These are phyloP conservation scores for Hibiscus tridactylites DNA, from an alignment of 345 rosid genomes.

Conservation along the genomic window DNA sequence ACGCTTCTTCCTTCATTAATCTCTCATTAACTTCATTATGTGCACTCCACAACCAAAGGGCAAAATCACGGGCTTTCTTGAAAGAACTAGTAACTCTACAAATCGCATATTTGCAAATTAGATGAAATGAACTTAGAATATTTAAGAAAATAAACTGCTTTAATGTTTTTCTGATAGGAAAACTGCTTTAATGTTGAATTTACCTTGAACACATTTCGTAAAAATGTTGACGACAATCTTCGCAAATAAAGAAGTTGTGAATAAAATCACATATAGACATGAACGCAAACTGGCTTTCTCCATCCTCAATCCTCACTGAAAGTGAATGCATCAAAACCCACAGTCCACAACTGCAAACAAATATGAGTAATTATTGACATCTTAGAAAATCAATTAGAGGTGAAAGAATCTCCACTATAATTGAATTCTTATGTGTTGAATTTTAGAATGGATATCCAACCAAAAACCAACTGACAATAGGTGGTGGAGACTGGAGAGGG, in stretches of 20 bases:
- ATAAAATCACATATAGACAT: slow-evolving; percentile 72
- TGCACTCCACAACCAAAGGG: slow-evolving; percentile 90
- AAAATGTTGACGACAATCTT: slow-evolving; percentile 95
- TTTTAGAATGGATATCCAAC: neutral
- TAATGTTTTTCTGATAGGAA: no score
- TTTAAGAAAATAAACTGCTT: neutral
- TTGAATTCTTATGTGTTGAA: neutral
- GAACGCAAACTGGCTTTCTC: slow-evolving; percentile 86
- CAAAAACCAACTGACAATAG: neutral
- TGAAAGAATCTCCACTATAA: neutral
- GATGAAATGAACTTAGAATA: slow-evolving; percentile 1
- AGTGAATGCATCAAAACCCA: slow-evolving; percentile 97
- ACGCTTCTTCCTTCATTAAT: slow-evolving; percentile 68
- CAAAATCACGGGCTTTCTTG: slow-evolving; percentile 61
- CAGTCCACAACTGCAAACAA: slow-evolving; percentile 74
- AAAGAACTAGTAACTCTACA: slow-evolving; percentile 65
- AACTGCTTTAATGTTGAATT: slow-evolving; percentile 4
- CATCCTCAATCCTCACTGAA: slow-evolving; percentile 78
- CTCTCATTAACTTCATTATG: slow-evolving; percentile 86
- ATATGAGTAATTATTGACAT: neutral
- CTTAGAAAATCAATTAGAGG: neutral
- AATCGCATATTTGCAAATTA: slow-evolving; percentile 15
- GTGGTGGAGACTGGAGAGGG: neutral
- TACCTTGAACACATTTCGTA: slow-evolving; percentile 86
- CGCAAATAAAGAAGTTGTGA: slow-evolving; percentile 82